A percentile compares a stretch with the other conserved stretches of the same genome.
Conservation (phyloP, 768 basidiomycete species). For the Xerocomus brunneocitrinus region DNA sequence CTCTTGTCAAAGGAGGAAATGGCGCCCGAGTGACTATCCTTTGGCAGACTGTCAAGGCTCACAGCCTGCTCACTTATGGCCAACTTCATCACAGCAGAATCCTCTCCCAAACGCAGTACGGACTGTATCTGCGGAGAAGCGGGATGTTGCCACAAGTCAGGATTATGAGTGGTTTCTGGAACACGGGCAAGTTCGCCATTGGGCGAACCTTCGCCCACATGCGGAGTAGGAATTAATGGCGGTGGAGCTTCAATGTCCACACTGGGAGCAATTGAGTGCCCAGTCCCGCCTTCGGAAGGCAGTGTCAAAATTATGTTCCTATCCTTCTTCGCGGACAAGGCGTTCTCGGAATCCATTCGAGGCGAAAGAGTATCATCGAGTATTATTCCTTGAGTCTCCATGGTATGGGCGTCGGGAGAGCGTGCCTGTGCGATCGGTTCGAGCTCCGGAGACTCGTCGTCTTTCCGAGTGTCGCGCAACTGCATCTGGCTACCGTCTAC, state of each 20-base stretch:
- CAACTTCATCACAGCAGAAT: neutral
- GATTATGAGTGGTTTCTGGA: neutral
- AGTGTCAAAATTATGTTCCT: neutral
- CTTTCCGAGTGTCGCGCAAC: neutral
- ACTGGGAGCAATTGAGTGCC: neutral
- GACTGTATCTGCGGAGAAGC: neutral
- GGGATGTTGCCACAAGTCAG: neutral
- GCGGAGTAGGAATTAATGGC: neutral
- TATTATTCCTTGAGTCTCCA: neutral
- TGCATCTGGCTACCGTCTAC: neutral
- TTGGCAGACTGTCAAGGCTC: neutral
- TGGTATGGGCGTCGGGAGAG: neutral
- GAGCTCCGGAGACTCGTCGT: neutral
- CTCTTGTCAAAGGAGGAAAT: neutral
- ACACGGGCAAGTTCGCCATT: neutral
- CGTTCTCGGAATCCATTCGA: neutral
- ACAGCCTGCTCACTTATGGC: neutral
- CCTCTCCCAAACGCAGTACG: neutral
- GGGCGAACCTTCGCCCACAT: neutral
- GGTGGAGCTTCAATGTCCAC: neutral
- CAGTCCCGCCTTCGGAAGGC: neutral
- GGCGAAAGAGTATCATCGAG: neutral
- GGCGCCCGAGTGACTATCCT: neutral
- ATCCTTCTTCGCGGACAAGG: neutral
- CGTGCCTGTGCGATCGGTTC: neutral